These are phyloP conservation scores for Phtheirospermum japonicum DNA, from an alignment of 257 asterid genomes.

Conservation along the genomic window DNA sequence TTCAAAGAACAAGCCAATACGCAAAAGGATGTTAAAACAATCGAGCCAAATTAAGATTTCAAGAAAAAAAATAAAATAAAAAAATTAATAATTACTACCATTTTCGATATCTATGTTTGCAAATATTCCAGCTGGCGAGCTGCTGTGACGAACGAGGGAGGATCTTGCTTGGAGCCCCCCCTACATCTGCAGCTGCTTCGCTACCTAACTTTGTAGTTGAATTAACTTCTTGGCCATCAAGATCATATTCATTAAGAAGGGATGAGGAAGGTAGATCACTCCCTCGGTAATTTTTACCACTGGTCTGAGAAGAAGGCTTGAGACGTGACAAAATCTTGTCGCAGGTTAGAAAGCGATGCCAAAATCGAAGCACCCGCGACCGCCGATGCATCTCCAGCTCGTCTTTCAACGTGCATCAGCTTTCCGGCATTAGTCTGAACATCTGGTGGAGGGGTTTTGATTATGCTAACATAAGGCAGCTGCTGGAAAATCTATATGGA, in stretches of 20 bases:
- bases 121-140: no score
- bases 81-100: no score
- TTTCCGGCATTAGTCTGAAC: constrained; percentile 56
- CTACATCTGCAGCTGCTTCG: constrained; percentile 53
- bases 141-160: no score
- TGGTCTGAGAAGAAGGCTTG: constrained; percentile 58
- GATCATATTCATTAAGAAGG: constrained; percentile 60
- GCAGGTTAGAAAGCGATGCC: constrained; percentile 76
- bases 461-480: constrained; percentile 52
- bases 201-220: constrained; percentile 52
- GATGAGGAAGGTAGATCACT: constrained; percentile 59
- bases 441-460: constrained; percentile 69
- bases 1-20: no score
- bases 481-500: constrained; percentile 66
- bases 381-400: constrained; percentile 85
- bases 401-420: constrained; percentile 52
- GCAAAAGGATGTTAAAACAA: no score
- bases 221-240: constrained; percentile 66
- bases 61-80: no score
- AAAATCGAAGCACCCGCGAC: constrained; percentile 87
- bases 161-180: constrained; percentile 46
- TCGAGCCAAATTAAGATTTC: no score
- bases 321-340: constrained; percentile 57
- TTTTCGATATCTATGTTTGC: no score
- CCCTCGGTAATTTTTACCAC: constrained; percentile 48